Conservation (phyloP, 2,329 filamentous ascomycete species). For the Hypoxylon sp. region DNA sequence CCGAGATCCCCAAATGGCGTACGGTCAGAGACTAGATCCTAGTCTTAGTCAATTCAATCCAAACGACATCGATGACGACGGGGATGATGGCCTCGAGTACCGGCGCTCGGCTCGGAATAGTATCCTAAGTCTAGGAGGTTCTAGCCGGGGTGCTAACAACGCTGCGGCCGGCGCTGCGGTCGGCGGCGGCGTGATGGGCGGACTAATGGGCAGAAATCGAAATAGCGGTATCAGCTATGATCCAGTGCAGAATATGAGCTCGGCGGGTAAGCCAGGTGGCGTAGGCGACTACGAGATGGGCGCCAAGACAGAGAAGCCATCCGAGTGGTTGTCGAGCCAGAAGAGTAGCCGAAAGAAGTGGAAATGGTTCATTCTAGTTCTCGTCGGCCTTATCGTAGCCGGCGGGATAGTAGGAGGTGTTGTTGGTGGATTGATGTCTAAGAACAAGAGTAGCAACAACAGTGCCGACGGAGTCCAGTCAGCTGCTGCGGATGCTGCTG, state of each 20-base stretch:
- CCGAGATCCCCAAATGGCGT: conserved; percentile 65
- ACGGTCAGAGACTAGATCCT: conserved; percentile 62
- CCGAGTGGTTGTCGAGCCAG: conserved; percentile 73
- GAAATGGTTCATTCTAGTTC: conserved; percentile 76
- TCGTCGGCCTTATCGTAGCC: conserved; percentile 75
- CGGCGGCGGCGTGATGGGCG: conserved; percentile 59
- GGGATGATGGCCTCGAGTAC: conserved; percentile 83
- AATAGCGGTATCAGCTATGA: conserved; percentile 68
- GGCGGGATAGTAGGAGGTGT: conserved; percentile 82
- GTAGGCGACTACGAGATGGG: conserved; percentile 56
- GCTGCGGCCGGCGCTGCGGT: conserved; percentile 64
- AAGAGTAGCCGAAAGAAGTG: conserved; percentile 74
- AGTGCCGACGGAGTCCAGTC: conserved; percentile 59
- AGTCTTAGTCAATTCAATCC: conserved; percentile 77
- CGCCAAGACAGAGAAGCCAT: conserved; percentile 69
- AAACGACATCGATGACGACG: conserved; percentile 86
- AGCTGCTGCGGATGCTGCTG: conserved; percentile 70
- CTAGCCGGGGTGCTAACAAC: conserved; percentile 59
- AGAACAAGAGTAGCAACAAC: conserved; percentile 62
- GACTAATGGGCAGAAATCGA: conserved; percentile 56
- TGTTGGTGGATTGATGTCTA: conserved; percentile 59
- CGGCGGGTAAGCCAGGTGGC: conserved; percentile 54
- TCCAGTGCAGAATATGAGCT: conserved; percentile 61
- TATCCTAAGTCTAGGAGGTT: conserved; percentile 70
- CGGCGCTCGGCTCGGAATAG: conserved; percentile 67